Conservation (phyloP, 78 protist species). For the Bigelowiella natans region DNA sequence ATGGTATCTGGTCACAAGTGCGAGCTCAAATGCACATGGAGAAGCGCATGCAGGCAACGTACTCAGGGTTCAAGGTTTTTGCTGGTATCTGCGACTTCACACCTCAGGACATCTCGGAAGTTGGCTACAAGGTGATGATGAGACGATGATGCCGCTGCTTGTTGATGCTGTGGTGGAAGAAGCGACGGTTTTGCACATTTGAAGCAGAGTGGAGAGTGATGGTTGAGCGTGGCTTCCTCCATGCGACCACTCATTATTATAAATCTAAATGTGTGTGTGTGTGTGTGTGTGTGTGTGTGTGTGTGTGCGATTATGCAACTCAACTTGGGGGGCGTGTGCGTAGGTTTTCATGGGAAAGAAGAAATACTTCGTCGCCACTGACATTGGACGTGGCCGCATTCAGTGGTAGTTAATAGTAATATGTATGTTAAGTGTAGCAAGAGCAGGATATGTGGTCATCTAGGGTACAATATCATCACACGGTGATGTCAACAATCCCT, state of each 20-base stretch:
- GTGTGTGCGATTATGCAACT: background rate
- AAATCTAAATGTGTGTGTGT: background rate
- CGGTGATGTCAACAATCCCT: no score
- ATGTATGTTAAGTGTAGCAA: no score
- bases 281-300: background rate
- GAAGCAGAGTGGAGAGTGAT: no score
- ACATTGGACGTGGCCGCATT: background rate
- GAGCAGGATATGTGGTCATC: no score
- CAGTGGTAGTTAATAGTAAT: no score
- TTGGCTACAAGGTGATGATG: background rate
- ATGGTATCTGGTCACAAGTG: slow-evolving; percentile 28
- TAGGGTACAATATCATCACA: no score
- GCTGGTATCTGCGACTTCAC: background rate
- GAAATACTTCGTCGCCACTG: background rate
- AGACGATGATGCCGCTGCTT: no score
- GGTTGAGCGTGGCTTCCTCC: no score
- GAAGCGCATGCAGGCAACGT: background rate
- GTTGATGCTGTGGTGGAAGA: no score
- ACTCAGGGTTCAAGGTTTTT: background rate
- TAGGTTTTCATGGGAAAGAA: background rate
- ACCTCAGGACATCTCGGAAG: background rate
- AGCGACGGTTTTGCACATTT: no score
- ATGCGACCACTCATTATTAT: no score
- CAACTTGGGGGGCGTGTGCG: no score
- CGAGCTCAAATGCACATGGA: background rate